phyloP scores from a whole-genome alignment of 129 eudicot species.

The Solidago caesia region DNA sequence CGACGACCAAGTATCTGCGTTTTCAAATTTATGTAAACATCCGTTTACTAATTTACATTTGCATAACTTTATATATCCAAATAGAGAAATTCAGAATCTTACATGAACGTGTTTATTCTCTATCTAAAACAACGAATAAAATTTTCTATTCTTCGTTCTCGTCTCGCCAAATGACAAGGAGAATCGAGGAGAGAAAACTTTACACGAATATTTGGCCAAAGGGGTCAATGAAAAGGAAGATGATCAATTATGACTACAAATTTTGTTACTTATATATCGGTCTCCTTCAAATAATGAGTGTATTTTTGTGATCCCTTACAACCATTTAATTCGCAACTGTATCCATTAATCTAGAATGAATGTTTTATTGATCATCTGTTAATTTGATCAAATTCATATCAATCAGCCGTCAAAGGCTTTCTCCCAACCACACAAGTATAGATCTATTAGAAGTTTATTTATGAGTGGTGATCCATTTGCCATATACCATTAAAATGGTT shows the following conservation, averaged over 20 bases:
- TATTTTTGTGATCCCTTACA: background rate
- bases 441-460: too few relatives aligned
- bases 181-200: constrained; percentile 13
- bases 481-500: too few relatives aligned
- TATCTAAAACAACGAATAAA: background rate
- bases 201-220: background rate
- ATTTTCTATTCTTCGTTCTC: constrained; percentile 12
- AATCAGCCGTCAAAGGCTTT: too few relatives aligned
- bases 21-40: background rate
- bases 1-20: background rate
- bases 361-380: background rate
- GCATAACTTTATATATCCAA: background rate
- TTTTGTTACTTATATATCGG: background rate
- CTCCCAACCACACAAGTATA: background rate
- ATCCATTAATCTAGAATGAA: too few relatives aligned
- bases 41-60: background rate
- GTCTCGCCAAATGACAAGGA: constrained; percentile 7
- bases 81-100: background rate
- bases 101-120: background rate
- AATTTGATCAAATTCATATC: background rate
- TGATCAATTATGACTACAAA: background rate
- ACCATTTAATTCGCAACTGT: background rate
- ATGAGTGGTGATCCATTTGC: too few relatives aligned
- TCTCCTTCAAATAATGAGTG: background rate
- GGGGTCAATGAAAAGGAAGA: background rate